Base-by-base conservation (phyloP, 164 flowering plant species). In the Buxus sempervirens region DNA sequence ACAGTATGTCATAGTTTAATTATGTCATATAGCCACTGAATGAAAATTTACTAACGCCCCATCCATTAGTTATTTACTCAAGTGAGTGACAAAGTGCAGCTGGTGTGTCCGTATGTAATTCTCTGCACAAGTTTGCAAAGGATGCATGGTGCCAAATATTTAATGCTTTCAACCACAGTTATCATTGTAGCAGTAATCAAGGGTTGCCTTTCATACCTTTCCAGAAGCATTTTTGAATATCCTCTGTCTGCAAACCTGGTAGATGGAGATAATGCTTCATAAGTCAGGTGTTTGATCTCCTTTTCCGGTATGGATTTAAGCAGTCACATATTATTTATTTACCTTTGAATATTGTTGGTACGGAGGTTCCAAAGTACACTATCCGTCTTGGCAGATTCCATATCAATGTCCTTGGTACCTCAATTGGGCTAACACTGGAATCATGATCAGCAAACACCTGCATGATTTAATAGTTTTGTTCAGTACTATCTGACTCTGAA, bases 361-460 rank as follows among this genome's bases (percentile, higher is more conserved):
- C 75, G 20, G 98, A 89, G 63, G 97, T 91, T 25, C 99, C 96
- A 72, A 90, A 90, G 68, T 82, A 90, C 16, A 96, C 98, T n/a
- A 88, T 96, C 53, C 95, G 64, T 72, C 95, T 84, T 16, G 80
- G 81, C 55, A 93, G 85, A 68, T 86, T 83, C 98, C 99, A 96
- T 73, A 96, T 56, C 88, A 73, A 84, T 26, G 68, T 63, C 73
- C 98, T 88, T 8, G 96, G 96, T 64, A 96, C 93, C 73, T 81
- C 79, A 54, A 96, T 86, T 23, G 99, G 99, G 49, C 76, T 71
- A 36, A 88, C 75, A 70, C 99, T 93, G 24, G 98, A 84, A 45
- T 83, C 96, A 79, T 93, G 93, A 70, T 96, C 98, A 18, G 98
- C 97, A 74, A 96, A 96, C 21, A 96, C 93, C 99, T 95, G 82